Percentiles rank a stretch among this genome's conserved stretches.
phyloP scores from a whole-genome alignment of 208 protist genomes.

The Trichomonas vaginalis region DNA sequence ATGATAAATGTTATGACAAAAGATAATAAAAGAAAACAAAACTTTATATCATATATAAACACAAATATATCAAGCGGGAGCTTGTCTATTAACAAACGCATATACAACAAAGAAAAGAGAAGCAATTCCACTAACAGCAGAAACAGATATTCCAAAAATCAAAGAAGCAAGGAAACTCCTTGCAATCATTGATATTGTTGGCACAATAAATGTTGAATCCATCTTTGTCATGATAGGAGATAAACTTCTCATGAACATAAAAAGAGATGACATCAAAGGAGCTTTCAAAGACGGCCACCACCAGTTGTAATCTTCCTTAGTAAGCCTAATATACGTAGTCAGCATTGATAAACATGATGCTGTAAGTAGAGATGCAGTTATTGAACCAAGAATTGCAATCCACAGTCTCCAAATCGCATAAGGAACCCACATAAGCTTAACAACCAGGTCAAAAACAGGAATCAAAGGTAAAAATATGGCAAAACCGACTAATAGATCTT shows the following conservation, averaged over 20 bases:
- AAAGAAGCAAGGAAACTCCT: neutral
- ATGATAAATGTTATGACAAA: too few species aligned
- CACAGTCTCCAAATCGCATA: neutral
- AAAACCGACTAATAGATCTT: neutral
- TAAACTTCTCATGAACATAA: neutral
- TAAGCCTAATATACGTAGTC: neutral
- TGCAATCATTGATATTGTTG: neutral
- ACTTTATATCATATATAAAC: too few species aligned
- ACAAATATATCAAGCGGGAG: too few species aligned
- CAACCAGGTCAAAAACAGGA: neutral
- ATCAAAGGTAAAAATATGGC: neutral
- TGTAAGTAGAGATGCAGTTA: neutral
- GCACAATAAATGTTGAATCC: neutral
- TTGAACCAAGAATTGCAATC: neutral
- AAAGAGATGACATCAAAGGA: neutral
- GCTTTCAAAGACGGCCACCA: neutral
- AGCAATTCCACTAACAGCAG: neutral
- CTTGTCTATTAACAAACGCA: too few species aligned
- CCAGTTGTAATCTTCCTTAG: neutral
- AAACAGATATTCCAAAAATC: neutral
- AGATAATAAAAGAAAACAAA: too few species aligned
- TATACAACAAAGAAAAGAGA: neutral
- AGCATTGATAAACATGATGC: neutral
- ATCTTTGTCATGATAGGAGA: neutral
- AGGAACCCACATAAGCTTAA: neutral